Conservation (phyloP, 2,329 filamentous ascomycete species). For the Trichoderma sp. region DNA sequence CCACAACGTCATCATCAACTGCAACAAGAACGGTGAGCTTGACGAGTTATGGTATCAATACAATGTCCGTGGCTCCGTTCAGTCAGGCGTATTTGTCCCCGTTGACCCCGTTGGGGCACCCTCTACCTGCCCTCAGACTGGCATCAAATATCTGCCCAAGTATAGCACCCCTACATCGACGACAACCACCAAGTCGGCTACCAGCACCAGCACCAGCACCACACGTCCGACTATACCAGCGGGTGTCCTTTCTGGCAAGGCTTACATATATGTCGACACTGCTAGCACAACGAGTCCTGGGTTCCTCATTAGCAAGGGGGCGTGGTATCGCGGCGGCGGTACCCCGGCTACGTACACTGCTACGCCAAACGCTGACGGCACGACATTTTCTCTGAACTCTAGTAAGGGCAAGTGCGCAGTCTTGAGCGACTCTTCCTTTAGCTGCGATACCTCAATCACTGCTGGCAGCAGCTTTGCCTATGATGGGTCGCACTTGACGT, state of each 20-base stretch:
- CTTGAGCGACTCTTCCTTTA: slow-evolving; percentile 1
- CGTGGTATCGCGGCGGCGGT: slow-evolving; percentile 6
- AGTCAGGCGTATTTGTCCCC: slow-evolving; percentile 58
- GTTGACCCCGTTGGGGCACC: slow-evolving; percentile 53
- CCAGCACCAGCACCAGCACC: background rate
- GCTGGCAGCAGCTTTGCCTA: background rate
- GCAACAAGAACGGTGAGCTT: slow-evolving; percentile 42
- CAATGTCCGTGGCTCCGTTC: slow-evolving; percentile 55
- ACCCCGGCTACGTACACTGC: slow-evolving; percentile 5
- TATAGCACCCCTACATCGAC: background rate
- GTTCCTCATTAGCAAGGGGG: background rate
- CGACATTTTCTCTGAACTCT: background rate
- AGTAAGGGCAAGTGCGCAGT: slow-evolving; percentile 6
- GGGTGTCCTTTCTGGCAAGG: background rate
- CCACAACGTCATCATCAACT: slow-evolving; percentile 57
- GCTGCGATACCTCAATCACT: background rate
- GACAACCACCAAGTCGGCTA: background rate
- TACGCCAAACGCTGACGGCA: background rate
- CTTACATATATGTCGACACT: background rate
- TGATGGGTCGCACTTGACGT: background rate
- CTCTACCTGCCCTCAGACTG: slow-evolving; percentile 60
- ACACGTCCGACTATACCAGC: background rate
- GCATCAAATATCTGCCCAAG: slow-evolving; percentile 56
- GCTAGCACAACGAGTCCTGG: background rate
- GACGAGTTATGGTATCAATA: slow-evolving; percentile 62